Evolutionary conservation across 345 rosid species (phyloP).

Genomic region (Cardamine chenopodiifolia): DNA sequence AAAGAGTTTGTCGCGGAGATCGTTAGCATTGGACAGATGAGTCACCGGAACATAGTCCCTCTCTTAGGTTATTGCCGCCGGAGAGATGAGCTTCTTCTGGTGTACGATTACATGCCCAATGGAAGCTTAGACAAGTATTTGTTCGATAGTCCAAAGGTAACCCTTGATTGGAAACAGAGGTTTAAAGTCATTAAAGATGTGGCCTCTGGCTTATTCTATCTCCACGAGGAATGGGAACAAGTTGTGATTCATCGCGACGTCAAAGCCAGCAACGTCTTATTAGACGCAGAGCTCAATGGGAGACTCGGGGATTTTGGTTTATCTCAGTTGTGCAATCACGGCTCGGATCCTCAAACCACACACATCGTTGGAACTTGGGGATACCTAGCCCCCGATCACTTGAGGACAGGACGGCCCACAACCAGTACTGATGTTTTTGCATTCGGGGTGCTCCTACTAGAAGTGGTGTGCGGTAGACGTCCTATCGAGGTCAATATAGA

Average conservation of each 20-base stretch:
- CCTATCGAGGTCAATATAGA: conserved; percentile 41
- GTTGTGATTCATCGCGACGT: conserved; percentile 81
- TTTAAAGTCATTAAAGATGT: conserved; percentile 66
- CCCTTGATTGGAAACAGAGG: conserved; percentile 71
- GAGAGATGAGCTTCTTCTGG: conserved; percentile 61
- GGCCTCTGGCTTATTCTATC: conserved; percentile 66
- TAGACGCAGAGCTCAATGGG: conserved; percentile 66
- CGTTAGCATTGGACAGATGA: conserved; percentile 72
- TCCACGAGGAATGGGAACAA: conserved; percentile 83
- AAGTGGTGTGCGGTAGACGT: conserved; percentile 73
- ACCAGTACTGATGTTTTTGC: conserved; percentile 72
- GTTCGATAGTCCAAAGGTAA: conserved; percentile 49
- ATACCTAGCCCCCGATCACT: conserved; percentile 78
- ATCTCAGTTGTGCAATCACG: conserved; percentile 72
- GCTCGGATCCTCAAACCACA: conserved; percentile 69
- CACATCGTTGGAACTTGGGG: conserved; percentile 86
- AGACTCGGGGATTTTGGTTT: conserved; percentile 89
- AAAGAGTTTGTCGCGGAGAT: conserved; percentile 82
- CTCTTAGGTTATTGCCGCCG: conserved; percentile 83
- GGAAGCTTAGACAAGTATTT: conserved; percentile 80
- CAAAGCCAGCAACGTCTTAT: conserved; percentile 73
- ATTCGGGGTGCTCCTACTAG: conserved; percentile 77
- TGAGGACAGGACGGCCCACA: conserved; percentile 69
- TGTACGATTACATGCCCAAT: conserved; percentile 82
- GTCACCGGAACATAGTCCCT: conserved; percentile 77